Evolutionary conservation across 129 eudicot genomes (phyloP), one percentile per base, ranked within the genome.

Genomic region (Centaurea solstitialis): DNA sequence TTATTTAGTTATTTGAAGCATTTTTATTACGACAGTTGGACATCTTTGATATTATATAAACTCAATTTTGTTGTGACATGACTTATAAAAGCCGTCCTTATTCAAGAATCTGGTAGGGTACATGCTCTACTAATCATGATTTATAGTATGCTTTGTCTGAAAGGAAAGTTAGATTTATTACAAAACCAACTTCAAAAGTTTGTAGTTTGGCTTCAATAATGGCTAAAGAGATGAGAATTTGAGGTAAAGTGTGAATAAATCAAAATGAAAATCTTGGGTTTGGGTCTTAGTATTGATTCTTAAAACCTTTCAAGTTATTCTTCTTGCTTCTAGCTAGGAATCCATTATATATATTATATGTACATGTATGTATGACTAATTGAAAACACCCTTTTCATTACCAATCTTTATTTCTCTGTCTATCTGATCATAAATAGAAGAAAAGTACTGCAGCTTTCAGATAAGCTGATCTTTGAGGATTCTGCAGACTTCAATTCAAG

Each of bases 241-340:
- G 12, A 76, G 75, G 20, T 45, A 40, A 78, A 78, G 82, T 78
- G 75, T 68, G 75, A 45, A 22, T n/a, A 18, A 78, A 78, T 67
- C 82, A 47, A 70, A 30, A 18, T 47, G 73, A 78, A 82, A 77
- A 77, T 40, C 78, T 70, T 82, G 12, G 23, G 40, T 26, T 68
- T 53, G 24, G 81, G 85, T 13, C 22, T 82, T 82, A 28, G 81
- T 76, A 76, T 70, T 76, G 67, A 82, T 82, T 82, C 85, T 18
- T n/a, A 17, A 17, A 20, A 39, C 62, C 35, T 62, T 40, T 40
- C 6, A 59, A 28, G 72, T 26, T 70, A 45, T 21, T 22, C 26
- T 53, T 33, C 26, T 53, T 33, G 38, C 80, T 68, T 75, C 68
- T 76, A 43, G 10, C 68, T 76, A 43, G 10, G 76, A 20, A 79